Base-by-base conservation (phyloP, 805 yeast genomes). In the Saccharomycopsis sp. region DNA sequence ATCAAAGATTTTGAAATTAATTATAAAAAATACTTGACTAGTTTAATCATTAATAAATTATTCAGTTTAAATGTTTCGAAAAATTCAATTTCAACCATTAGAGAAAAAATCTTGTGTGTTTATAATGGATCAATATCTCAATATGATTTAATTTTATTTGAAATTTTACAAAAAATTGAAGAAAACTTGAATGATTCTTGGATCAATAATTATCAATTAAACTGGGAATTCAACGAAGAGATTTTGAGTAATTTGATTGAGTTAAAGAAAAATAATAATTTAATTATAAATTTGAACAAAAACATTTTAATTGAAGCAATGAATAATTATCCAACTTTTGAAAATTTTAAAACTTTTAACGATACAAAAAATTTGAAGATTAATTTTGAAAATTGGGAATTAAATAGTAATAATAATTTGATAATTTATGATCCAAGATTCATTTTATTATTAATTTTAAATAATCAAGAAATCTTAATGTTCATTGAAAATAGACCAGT, bases 341-440 rank as follows among this genome's bases (percentile, higher is more conserved):
- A 23, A 10, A 23, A 8, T 23, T 23, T 10, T 23, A 6, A 10
- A 6, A 8, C 26, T 23, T 23, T 23, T 6, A 23, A 23, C 26
- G 26, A 23, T 10, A 8, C 6, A 8, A 23, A 8, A 6, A 23
- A 6, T 23, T 23, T 23, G 10, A n/a, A n/a, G n/a, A n/a, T n/a
- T n/a, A n/a, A 9, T 26, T 37, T 10, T 21, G 35, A 30, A 23
- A 18, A n/a, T 19, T n/a, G 18, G 31, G 36, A 27, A 4, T 13
- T 38, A 2, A 33, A 31, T 6, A 31, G 27, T n/a, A 21, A 31
- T 5, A 13, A 17, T n/a, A 31, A 14, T 8, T 5, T 4, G n/a
- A 5, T 17, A 8, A 48, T 61, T 5, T 83, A 87, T 56, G 89
- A 85, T 53, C 69, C 76, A n/a, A 76, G 79, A 52, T 84, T 87